Base-by-base conservation (phyloP, 2,329 filamentous ascomycete genomes). In the Venturia aucupariae region DNA sequence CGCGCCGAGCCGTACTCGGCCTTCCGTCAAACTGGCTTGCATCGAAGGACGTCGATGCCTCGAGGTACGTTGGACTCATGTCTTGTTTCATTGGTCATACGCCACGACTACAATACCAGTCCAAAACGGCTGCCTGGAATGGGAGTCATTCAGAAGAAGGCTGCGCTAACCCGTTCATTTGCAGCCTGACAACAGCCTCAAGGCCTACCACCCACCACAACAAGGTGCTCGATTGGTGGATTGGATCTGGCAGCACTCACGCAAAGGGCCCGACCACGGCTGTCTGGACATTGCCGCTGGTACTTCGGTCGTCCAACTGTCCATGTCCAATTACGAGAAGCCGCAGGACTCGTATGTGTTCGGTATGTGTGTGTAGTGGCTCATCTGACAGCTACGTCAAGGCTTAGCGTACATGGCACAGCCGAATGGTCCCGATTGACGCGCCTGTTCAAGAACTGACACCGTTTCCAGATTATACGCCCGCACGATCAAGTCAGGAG, bases 311-410 rank as follows among this genome's bases (percentile, higher is more conserved):
- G 27, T 32, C 30, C 51, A 32, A 10, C 41, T 57, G 62, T 86
- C 88, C 77, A 92, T 92, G 89, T 88, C 90, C 76, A 87, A 87
- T 78, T 92, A 91, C 82, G 81, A 83, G 73, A 96, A 95, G 78
- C 78, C 85, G 66, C 86, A 89, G 75, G 82, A 86, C 77, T 82
- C 88, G 76, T 88, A 88, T 75, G 84, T 92, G 80, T 89, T 93
- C 78, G 89, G 92, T 95, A 81, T 80, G 90, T 87, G 66, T 62
- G 63, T 69, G 22, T 4, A 51, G 46, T 51, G 68, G 59, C 60
- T 60, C 55, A 60, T 35, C n/a, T 46, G 69, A 70, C 54, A 63
- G 24, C 38, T 55, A 30, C 74, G 72, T 71, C 71, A 73, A 67
- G 69, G 65, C 68, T 68, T 71, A 64, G 63, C 51, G 24, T 38